Base-by-base conservation (phyloP, 2,329 filamentous ascomycete species). In the Cladosporium sp. region DNA sequence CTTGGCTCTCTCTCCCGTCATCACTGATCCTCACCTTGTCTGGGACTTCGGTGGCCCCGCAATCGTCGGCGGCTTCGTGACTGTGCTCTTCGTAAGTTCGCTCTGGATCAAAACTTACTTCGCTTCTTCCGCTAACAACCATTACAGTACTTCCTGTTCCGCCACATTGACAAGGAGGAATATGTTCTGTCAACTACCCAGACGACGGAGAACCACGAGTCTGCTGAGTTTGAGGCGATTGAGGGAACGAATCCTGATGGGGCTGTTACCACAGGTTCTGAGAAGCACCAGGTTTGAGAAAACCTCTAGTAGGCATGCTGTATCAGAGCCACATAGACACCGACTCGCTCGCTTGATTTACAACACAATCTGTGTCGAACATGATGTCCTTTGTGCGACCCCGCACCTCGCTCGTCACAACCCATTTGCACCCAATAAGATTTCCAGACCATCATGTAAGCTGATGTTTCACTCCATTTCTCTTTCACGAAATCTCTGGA, bases 41-140 rank as follows among this genome's bases (percentile, higher is more conserved):
- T 84, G 81, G 80, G 76, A 81, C 13, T 83, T 81, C 76, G 80
- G 76, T 3, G 83, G 80, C 25, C 81, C 82, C 3, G 79, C 80
- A 2, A 82, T 85, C 53, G 82, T 79, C 7, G 77, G 84, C 1
- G 78, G 76, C 46, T 73, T 80, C 3, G 79, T 85, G 70, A 83
- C 80, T 0, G 70, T 81, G 28, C 70, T 84, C 62, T 85, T 85
- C 70, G 59, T 62, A 62, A 53, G 59, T 26, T 13, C 5, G 46
- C 8, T 2, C 5, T n/a, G 26, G 10, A 5, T 21, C 21, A 18
- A 21, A 1, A 18, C 13, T 25, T 1, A 3, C 32, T 7, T 26
- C 14, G 25, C 23, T 26, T 25, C 25, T 39, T 26, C 23, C n/a
- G 13, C 43, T 61, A 16, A 61, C 58, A 1, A 21, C 10, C 13